These are phyloP conservation scores for Primulina huaijiensis DNA, from an alignment of 257 asterid genomes.

Conservation along the genomic window DNA sequence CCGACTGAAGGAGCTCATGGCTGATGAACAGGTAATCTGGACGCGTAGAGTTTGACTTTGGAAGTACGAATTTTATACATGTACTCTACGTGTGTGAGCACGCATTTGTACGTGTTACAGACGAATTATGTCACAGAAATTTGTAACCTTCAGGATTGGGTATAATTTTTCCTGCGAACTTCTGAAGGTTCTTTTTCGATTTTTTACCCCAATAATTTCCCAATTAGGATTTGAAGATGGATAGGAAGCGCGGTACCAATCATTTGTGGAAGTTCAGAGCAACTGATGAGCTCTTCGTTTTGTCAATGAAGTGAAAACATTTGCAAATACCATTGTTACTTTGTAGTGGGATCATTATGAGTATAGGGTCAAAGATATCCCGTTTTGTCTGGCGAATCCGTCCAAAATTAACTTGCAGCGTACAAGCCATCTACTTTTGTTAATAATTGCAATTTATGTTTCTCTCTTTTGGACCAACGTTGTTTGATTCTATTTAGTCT, in stretches of 20 bases:
- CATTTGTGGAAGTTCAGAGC: not conserved
- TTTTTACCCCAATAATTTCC: not conserved
- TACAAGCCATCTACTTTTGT: too few relatives aligned
- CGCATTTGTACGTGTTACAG: not conserved
- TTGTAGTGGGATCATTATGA: not conserved
- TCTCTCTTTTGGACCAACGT: too few relatives aligned
- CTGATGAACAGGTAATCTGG: conserved; percentile 75
- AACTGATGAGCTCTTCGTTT: too few relatives aligned
- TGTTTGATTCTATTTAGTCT: too few relatives aligned
- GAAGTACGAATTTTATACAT: not conserved
- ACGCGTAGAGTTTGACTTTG: not conserved
- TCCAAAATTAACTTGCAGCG: too few relatives aligned
- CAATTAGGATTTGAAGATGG: not conserved
- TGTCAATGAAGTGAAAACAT: not conserved
- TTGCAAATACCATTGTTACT: not conserved
- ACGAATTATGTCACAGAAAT: not conserved
- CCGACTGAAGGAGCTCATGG: conserved; percentile 81
- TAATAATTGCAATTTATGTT: too few relatives aligned
- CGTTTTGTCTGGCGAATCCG: not conserved
- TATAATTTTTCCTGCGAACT: not conserved
- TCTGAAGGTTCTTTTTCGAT: not conserved
- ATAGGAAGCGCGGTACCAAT: not conserved
- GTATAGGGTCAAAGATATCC: not conserved
- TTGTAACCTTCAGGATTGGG: not conserved
- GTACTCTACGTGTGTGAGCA: not conserved